phyloP scores from a whole-genome alignment of 1,284 basidiomycete species.

The Fomitiporia mediterranea region DNA sequence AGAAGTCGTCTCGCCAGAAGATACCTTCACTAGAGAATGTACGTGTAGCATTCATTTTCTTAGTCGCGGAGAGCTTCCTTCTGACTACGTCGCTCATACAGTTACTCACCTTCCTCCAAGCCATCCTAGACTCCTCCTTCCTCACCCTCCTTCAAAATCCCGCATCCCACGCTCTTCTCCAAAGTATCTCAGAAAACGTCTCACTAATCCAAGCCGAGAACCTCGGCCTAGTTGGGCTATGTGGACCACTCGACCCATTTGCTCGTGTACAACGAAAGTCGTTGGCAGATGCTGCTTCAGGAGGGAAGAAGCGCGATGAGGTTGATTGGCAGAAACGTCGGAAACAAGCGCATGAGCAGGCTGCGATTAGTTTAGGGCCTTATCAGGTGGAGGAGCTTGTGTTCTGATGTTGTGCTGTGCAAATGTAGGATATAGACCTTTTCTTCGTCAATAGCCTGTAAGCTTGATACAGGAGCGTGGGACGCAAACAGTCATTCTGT shows the following conservation, averaged over 20 bases:
- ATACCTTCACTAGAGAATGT: conserved; percentile 52
- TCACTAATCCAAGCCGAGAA: conserved; percentile 48
- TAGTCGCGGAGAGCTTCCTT: not conserved
- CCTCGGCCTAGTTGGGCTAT: conserved; percentile 47
- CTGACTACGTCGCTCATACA: conserved; percentile 26
- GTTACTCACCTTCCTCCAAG: conserved; percentile 56
- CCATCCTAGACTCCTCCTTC: conserved; percentile 63
- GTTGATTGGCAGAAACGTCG: conserved; percentile 54
- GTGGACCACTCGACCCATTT: conserved; percentile 59
- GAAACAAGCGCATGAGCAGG: conserved; percentile 48
- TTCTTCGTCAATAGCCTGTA: no score
- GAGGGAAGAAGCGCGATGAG: conserved; percentile 33
- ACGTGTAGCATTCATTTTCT: conserved; percentile 20
- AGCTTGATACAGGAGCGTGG: no score
- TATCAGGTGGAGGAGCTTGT: conserved; percentile 70
- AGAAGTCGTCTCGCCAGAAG: conserved; percentile 13
- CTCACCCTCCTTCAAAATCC: conserved; percentile 56
- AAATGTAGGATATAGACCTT: no score
- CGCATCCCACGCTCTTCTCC: conserved; percentile 49
- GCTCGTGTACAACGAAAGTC: conserved; percentile 46
- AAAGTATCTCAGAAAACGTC: conserved; percentile 43
- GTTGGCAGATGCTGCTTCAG: conserved; percentile 31
- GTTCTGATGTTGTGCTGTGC: conserved; percentile 33
- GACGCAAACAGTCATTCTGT: no score
- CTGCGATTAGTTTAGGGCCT: conserved; percentile 49